Conservation (phyloP, 129 eudicot genomes). For the Escallonia rubra region DNA sequence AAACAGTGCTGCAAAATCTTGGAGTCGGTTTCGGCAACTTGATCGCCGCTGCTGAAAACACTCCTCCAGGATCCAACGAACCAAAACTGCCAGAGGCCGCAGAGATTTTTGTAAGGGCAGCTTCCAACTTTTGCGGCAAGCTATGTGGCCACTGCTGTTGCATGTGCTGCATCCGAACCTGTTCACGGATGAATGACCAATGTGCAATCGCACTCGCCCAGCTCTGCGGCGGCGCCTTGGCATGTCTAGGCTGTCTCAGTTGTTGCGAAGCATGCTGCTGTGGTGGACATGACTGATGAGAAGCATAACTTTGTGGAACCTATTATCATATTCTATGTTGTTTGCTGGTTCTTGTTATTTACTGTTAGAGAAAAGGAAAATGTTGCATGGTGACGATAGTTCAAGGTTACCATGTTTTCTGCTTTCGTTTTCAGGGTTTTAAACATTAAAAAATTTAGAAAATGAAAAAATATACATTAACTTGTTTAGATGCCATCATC, state of each 20-base stretch:
- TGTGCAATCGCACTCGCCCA: conserved; percentile 68
- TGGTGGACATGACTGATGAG: conserved; percentile 27
- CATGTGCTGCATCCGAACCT: conserved; percentile 61
- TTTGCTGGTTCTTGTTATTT: no score
- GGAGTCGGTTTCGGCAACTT: conserved; percentile 75
- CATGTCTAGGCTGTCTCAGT: conserved; percentile 64
- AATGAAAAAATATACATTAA: no score
- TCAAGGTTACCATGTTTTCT: no score
- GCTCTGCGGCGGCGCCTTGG: conserved; percentile 46
- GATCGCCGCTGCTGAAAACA: conserved; percentile 71
- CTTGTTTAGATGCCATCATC: no score
- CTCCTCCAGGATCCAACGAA: conserved; percentile 54
- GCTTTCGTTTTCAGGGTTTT: no score
- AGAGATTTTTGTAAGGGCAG: conserved; percentile 68
- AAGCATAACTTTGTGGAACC: no score
- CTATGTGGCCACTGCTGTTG: conserved; percentile 70
- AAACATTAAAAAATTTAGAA: no score
- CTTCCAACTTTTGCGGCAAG: conserved; percentile 68
- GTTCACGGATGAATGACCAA: conserved; percentile 59
- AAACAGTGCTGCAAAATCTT: conserved; percentile 30
- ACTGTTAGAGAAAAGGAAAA: no score
- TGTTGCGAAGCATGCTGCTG: conserved; percentile 59
- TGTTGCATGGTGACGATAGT: no score
- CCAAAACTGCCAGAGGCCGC: conserved; percentile 59
- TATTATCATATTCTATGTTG: no score